Evolutionary conservation across 441 rosid genomes (phyloP).

Genomic region (Gossypium gossypioides): DNA sequence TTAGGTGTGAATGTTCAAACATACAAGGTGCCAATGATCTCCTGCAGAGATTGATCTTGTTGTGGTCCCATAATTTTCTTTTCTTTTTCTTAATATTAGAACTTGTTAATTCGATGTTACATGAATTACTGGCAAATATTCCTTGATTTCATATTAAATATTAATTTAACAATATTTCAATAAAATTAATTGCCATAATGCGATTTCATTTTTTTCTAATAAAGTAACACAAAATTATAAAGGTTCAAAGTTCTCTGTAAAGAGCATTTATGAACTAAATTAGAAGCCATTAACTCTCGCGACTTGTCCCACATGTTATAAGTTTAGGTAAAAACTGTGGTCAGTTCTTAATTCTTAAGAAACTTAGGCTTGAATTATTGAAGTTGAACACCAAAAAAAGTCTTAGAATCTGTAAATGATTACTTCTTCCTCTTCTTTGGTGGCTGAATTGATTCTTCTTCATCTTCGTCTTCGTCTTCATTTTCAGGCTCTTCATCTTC

Average conservation of each 20-base stretch:
- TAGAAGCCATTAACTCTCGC: background rate
- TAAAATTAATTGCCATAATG: too few species aligned
- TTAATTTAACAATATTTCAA: too few species aligned
- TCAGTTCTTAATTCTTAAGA: background rate
- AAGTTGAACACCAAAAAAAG: background rate
- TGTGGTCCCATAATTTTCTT: background rate
- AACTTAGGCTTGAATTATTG: background rate
- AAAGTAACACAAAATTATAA: too few species aligned
- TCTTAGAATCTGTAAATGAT: background rate
- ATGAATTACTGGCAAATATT: background rate
- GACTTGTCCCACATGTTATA: background rate
- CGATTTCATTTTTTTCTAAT: too few species aligned
- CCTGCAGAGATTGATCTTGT: background rate
- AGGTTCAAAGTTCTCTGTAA: too few species aligned
- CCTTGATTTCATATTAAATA: background rate
- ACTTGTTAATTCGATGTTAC: background rate
- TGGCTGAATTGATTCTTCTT: background rate
- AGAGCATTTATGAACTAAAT: background rate
- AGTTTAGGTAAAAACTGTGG: background rate
- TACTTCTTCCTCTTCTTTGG: constrained; percentile 4
- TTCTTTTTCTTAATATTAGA: background rate
- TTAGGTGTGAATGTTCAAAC: background rate
- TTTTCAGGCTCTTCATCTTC: background rate
- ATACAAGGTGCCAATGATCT: background rate
- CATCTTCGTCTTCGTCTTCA: background rate